phyloP scores from a whole-genome alignment of 495 filamentous ascomycete genomes.

The Penicillium maclennaniae region DNA sequence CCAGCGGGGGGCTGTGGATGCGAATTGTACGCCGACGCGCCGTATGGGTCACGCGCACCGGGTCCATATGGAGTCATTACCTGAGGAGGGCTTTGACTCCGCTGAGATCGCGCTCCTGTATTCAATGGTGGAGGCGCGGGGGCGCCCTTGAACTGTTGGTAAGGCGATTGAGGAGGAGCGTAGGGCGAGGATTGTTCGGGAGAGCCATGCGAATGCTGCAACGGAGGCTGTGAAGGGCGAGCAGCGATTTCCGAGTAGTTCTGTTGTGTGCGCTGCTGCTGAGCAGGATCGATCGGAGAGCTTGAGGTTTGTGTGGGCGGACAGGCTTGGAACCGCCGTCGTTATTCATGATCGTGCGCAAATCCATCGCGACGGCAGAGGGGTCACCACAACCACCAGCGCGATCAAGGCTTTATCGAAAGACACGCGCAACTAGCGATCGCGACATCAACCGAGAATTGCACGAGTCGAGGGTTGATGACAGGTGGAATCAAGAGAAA shows the following conservation, averaged over 20 bases:
- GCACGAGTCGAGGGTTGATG: constrained; percentile 8
- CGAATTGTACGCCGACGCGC: constrained; percentile 31
- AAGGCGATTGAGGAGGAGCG: constrained; percentile 41
- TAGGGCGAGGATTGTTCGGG: constrained; percentile 42
- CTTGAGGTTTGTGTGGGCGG: constrained; percentile 25
- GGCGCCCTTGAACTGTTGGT: constrained; percentile 39
- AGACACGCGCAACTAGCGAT: constrained; percentile 13
- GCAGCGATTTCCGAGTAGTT: constrained; percentile 28
- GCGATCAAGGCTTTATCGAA: constrained; percentile 17
- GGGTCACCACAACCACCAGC: constrained; percentile 22
- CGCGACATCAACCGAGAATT: constrained; percentile 18
- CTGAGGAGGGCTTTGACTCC: constrained; percentile 35
- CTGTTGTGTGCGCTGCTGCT: constrained; percentile 30
- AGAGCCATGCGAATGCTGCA: constrained; percentile 39
- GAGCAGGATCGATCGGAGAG: constrained; percentile 21
- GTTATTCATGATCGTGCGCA: constrained; percentile 52
- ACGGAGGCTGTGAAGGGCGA: constrained; percentile 40
- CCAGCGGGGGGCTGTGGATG: constrained; percentile 29
- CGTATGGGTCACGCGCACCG: constrained; percentile 34
- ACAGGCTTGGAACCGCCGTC: constrained; percentile 36
- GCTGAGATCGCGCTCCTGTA: constrained; percentile 30
- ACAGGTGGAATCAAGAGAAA: constrained; percentile 21
- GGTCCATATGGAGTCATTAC: constrained; percentile 33
- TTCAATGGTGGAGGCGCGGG: constrained; percentile 30
- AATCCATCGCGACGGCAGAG: constrained; percentile 44